phyloP scores from a whole-genome alignment of 1,284 basidiomycete species.

The Cryptococcus sp. region DNA sequence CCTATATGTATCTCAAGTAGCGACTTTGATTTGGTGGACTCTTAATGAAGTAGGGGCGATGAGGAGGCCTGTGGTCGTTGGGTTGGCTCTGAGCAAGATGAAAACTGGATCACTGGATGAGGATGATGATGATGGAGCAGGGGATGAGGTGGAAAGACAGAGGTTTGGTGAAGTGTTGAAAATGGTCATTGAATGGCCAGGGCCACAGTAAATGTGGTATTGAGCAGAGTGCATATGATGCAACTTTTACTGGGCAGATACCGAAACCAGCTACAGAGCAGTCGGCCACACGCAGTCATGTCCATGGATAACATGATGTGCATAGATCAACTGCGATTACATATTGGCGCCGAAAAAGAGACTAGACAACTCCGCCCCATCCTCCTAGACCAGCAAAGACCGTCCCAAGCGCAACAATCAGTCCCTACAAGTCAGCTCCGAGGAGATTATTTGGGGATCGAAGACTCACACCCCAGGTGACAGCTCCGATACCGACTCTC shows the following conservation, averaged over 20 bases:
- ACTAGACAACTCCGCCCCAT: constrained; percentile 46
- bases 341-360: neutral
- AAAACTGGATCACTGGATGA: constrained; percentile 43
- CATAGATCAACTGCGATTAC: too few species aligned
- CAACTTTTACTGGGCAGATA: too few species aligned
- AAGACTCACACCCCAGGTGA: constrained; percentile 48
- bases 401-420: constrained; percentile 45
- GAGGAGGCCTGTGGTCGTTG: constrained; percentile 40
- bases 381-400: constrained; percentile 46
- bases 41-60: constrained; percentile 47
- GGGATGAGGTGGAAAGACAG: constrained; percentile 50
- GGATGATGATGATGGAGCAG: constrained; percentile 10
- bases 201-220: constrained; percentile 17
- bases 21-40: constrained; percentile 70
- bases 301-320: too few species aligned
- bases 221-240: too few species aligned
- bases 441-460: neutral
- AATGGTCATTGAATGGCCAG: constrained; percentile 55
- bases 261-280: too few species aligned
- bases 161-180: constrained; percentile 66
- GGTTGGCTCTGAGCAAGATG: constrained; percentile 25
- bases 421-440: constrained; percentile 22
- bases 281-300: too few species aligned
- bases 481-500: constrained; percentile 42
- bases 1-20: constrained; percentile 78